Percentiles rank a stretch among this genome's conserved stretches.
phyloP scores from a whole-genome alignment of 257 asterid genomes.

The Petunia secreta region DNA sequence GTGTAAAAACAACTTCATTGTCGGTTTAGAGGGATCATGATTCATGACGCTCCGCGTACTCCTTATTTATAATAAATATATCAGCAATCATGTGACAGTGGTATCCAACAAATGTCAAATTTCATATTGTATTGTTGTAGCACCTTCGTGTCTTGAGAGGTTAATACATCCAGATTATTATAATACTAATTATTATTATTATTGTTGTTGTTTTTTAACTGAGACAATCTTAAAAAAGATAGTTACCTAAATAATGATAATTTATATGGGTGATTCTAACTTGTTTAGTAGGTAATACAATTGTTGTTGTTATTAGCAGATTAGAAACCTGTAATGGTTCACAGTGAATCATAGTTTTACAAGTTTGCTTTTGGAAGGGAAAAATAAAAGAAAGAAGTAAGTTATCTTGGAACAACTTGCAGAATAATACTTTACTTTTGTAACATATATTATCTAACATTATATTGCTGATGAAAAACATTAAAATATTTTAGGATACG shows the following conservation, averaged over 20 bases:
- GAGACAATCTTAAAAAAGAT: not conserved
- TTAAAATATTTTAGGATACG: constrained; percentile 21
- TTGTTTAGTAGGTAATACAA: not conserved
- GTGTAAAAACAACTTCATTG: not conserved
- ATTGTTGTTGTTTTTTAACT: too few species aligned
- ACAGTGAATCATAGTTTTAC: not conserved
- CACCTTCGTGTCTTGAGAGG: not conserved
- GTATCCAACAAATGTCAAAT: constrained; percentile 9
- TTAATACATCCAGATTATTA: not conserved
- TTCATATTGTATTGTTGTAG: constrained; percentile 14
- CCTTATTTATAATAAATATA: not conserved
- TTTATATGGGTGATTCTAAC: not conserved
- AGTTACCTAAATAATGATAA: not conserved
- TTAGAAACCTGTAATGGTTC: too few species aligned
- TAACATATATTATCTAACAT: constrained; percentile 21
- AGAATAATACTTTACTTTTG: not conserved
- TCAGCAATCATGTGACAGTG: not conserved
- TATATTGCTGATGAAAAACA: not conserved
- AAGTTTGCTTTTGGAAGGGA: not conserved
- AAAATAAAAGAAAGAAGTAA: not conserved
- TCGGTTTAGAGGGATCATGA: constrained; percentile 23
- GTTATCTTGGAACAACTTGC: constrained; percentile 22
- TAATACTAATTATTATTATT: not conserved
- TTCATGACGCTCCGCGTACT: constrained; percentile 6
- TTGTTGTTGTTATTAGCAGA: not conserved